Conservation (phyloP, 805 yeast species). For the Candida krabiensis region DNA sequence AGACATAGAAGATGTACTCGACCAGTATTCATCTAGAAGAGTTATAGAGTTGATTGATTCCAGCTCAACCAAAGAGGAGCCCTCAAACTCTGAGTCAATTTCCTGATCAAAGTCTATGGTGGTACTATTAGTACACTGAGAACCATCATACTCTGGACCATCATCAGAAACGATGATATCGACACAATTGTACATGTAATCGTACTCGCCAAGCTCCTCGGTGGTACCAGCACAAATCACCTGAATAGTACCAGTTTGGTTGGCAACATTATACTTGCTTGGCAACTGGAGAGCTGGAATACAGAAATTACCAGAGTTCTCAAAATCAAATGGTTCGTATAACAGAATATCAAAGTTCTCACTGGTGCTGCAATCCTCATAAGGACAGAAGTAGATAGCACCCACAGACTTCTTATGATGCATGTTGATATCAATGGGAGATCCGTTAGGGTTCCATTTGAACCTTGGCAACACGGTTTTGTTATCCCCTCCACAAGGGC, state of each 20-base stretch:
- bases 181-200: slow-evolving; percentile 31
- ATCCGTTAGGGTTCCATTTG: slow-evolving; percentile 32
- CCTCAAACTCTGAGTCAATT: slow-evolving; percentile 4
- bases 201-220: slow-evolving; percentile 18
- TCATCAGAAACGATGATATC: slow-evolving; percentile 27
- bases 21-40: slow-evolving; percentile 10
- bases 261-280: slow-evolving; percentile 16
- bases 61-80: slow-evolving; percentile 2
- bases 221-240: slow-evolving; percentile 24
- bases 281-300: slow-evolving; percentile 29
- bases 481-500: slow-evolving; percentile 34
- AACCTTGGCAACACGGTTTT: slow-evolving; percentile 27
- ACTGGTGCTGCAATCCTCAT: slow-evolving; percentile 19
- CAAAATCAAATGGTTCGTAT: slow-evolving; percentile 24
- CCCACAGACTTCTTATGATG: slow-evolving; percentile 25
- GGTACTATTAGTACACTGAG: slow-evolving; percentile 30
- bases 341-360: slow-evolving; percentile 25
- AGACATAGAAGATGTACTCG: slow-evolving; percentile 7
- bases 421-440: slow-evolving; percentile 27
- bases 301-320: slow-evolving; percentile 28
- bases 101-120: slow-evolving; percentile 8
- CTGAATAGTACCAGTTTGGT: slow-evolving; percentile 30
- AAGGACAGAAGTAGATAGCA: slow-evolving; percentile 29
- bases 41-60: slow-evolving; percentile 6
- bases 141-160: slow-evolving; percentile 26